Percentiles rank a stretch among this genome's conserved stretches.
These are phyloP conservation scores for Trametes cinnabarina DNA, from an alignment of 768 basidiomycete species.

Conservation along the genomic window DNA sequence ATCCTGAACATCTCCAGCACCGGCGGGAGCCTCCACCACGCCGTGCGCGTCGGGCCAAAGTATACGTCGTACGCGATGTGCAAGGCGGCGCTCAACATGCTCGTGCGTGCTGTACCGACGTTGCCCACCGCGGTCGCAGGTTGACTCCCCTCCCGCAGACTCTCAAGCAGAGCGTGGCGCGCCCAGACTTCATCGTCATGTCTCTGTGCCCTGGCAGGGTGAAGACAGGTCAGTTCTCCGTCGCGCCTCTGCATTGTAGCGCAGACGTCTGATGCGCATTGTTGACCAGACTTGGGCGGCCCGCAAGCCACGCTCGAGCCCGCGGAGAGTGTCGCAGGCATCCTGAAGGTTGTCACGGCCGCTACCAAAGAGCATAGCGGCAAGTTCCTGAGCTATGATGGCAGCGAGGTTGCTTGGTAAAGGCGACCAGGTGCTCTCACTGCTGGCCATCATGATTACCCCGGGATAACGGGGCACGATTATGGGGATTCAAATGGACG, in stretches of 20 bases:
- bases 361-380: constrained; percentile 5
- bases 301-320: constrained; percentile 6
- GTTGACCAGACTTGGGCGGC: constrained; percentile 15
- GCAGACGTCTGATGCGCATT: neutral
- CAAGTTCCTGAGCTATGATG: constrained; percentile 11
- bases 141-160: neutral
- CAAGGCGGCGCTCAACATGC: constrained; percentile 41
- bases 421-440: neutral
- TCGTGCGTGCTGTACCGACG: constrained; percentile 22
- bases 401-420: constrained; percentile 12
- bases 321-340: constrained; percentile 5
- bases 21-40: constrained; percentile 19
- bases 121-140: neutral
- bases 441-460: too few relatives aligned
- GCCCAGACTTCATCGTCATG: constrained; percentile 11
- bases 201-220: constrained; percentile 15
- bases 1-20: constrained; percentile 36
- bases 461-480: too few relatives aligned
- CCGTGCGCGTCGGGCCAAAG: constrained; percentile 23
- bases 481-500: too few relatives aligned
- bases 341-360: constrained; percentile 7
- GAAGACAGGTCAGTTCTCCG: constrained; percentile 21
- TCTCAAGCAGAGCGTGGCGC: constrained; percentile 12
- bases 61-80: constrained; percentile 34
- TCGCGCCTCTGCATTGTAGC: neutral